Evolutionary conservation across 1,284 basidiomycete species (phyloP).

Genomic region (Cutaneotrichosporon spelunceum): DNA sequence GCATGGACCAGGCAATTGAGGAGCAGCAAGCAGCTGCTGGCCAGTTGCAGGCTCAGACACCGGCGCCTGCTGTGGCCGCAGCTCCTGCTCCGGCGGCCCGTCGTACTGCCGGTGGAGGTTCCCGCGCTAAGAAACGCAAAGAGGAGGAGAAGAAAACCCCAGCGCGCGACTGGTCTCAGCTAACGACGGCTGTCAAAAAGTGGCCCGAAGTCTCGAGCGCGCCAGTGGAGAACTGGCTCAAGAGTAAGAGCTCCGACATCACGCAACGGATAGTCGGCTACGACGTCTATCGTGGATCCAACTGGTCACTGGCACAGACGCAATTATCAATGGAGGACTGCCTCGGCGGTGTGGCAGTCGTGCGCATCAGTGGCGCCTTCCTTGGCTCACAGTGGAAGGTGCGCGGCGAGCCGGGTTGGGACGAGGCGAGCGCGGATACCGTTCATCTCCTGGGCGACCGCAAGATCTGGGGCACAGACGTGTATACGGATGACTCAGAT

Average conservation of each 20-base stretch:
- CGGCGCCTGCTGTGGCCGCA: conserved; percentile 7
- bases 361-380: conserved; percentile 39
- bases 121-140: conserved; percentile 38
- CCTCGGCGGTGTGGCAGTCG: conserved; percentile 35
- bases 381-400: conserved; percentile 43
- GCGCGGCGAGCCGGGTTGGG: conserved; percentile 47
- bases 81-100: conserved; percentile 9
- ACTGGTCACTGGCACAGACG: conserved; percentile 34
- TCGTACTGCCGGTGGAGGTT: conserved; percentile 23
- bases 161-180: conserved; percentile 28
- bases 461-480: conserved; percentile 58
- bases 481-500: conserved; percentile 62
- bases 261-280: conserved; percentile 26
- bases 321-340: conserved; percentile 15
- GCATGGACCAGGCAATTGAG: conserved; percentile 47
- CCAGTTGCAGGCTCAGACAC: not conserved
- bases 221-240: conserved; percentile 37
- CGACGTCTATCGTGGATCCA: conserved; percentile 33
- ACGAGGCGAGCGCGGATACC: conserved; percentile 27
- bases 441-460: conserved; percentile 35
- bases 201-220: conserved; percentile 37
- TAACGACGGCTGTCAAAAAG: conserved; percentile 28
- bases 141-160: conserved; percentile 36
- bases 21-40: conserved; percentile 24
- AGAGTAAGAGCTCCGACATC: conserved; percentile 16